Percentiles rank a stretch among this genome's conserved stretches.
phyloP scores from a whole-genome alignment of 345 rosid species.

The Balakata baccata region DNA sequence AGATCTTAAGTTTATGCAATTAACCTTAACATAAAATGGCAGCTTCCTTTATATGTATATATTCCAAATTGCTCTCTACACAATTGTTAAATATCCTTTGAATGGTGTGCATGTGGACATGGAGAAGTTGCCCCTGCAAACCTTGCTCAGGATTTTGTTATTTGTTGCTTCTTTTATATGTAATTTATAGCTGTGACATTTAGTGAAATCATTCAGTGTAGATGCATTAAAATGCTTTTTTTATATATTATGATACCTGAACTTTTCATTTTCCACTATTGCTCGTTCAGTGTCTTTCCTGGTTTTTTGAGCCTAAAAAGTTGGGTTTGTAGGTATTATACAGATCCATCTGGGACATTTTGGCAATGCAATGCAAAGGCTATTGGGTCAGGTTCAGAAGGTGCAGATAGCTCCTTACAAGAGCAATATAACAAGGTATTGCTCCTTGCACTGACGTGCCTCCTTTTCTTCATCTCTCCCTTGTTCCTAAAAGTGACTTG shows the following conservation, averaged over 20 bases:
- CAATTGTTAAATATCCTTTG: too few relatives aligned
- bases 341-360: slow-evolving; percentile 97
- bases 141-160: background rate
- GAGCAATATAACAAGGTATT: slow-evolving; percentile 92
- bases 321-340: slow-evolving; percentile 54
- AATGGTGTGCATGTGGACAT: background rate
- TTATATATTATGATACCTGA: background rate
- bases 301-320: background rate
- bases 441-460: background rate
- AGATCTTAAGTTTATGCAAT: too few relatives aligned
- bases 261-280: background rate
- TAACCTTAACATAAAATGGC: too few relatives aligned
- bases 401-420: slow-evolving; percentile 93
- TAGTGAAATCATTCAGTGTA: background rate
- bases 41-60: too few relatives aligned
- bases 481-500: background rate
- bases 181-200: background rate
- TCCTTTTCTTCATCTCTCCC: background rate
- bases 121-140: background rate
- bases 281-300: background rate
- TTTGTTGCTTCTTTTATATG: background rate
- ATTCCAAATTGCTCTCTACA: too few relatives aligned
- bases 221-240: background rate
- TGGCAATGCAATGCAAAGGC: slow-evolving; percentile 99
- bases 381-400: slow-evolving; percentile 98